A percentile compares a stretch with the other conserved stretches of the same genome.
These are phyloP conservation scores for Capronia coronata DNA, from an alignment of 2,329 filamentous ascomycete genomes.

Conservation along the genomic window DNA sequence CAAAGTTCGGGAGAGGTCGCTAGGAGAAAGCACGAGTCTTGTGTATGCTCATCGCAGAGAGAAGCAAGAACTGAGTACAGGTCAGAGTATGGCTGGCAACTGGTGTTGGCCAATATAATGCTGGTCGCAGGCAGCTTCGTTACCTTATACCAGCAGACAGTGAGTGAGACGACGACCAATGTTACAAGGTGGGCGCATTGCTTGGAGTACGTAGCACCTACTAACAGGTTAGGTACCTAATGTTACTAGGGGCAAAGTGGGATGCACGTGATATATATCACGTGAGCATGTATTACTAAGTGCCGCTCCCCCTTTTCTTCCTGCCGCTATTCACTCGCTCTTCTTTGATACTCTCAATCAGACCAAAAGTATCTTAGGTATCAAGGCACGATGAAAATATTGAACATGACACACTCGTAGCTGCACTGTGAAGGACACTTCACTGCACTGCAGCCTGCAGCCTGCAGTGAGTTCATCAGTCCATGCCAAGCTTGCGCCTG, in stretches of 20 bases:
- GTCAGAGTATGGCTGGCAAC: too few relatives aligned
- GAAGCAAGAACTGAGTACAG: background rate
- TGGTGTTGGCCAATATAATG: too few relatives aligned
- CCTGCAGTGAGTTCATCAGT: background rate
- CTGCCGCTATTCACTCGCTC: too few relatives aligned
- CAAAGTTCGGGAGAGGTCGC: background rate
- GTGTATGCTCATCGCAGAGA: slow-evolving; percentile 17
- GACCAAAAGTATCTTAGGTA: background rate
- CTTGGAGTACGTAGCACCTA: too few relatives aligned
- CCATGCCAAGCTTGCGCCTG: background rate
- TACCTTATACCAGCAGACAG: too few relatives aligned
- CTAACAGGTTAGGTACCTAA: too few relatives aligned
- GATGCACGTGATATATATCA: too few relatives aligned
- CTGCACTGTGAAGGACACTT: background rate
- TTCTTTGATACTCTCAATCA: too few relatives aligned
- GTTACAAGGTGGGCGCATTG: background rate
- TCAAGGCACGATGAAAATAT: background rate
- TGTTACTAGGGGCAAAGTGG: background rate
- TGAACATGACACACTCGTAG: background rate
- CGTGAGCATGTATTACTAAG: too few relatives aligned
- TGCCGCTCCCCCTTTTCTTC: too few relatives aligned
- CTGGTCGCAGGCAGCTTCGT: slow-evolving; percentile 9
- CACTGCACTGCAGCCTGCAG: too few relatives aligned
- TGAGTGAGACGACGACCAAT: background rate
- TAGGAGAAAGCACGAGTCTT: slow-evolving; percentile 4